A percentile compares a stretch with the other conserved stretches of the same genome.
Conservation (phyloP, 768 basidiomycete species). For the Leccinum ochraceum region DNA sequence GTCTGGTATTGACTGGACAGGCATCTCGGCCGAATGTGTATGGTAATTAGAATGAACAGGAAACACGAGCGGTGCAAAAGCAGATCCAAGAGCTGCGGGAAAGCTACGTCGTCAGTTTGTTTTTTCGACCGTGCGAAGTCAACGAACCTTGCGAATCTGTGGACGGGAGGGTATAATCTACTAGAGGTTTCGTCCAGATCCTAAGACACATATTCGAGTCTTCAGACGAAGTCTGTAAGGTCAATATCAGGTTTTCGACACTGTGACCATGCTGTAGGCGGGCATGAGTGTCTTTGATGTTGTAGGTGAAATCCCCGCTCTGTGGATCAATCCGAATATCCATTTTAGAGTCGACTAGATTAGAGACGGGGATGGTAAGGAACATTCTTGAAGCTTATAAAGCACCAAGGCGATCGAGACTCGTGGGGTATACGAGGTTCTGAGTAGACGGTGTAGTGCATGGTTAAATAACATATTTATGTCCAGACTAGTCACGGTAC, state of each 20-base stretch:
- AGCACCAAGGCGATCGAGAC: neutral
- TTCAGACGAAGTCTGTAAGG: neutral
- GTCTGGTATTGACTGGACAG: neutral
- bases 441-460: neutral
- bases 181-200: neutral
- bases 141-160: neutral
- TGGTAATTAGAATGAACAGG: neutral
- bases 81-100: neutral
- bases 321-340: neutral
- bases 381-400: conserved; percentile 1
- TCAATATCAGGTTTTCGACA: neutral
- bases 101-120: neutral
- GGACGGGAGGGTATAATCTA: neutral
- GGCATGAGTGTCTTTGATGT: conserved; percentile 1
- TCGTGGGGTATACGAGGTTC: neutral
- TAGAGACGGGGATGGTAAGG: conserved; percentile 1
- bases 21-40: neutral
- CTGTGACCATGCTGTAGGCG: neutral
- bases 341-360: neutral
- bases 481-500: neutral
- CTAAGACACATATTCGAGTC: neutral
- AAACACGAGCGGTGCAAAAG: neutral
- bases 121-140: neutral
- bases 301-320: conserved; percentile 1
- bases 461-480: neutral